Evolutionary conservation across 2,329 filamentous ascomycete genomes (phyloP).

Genomic region (Verticillium nubilum): DNA sequence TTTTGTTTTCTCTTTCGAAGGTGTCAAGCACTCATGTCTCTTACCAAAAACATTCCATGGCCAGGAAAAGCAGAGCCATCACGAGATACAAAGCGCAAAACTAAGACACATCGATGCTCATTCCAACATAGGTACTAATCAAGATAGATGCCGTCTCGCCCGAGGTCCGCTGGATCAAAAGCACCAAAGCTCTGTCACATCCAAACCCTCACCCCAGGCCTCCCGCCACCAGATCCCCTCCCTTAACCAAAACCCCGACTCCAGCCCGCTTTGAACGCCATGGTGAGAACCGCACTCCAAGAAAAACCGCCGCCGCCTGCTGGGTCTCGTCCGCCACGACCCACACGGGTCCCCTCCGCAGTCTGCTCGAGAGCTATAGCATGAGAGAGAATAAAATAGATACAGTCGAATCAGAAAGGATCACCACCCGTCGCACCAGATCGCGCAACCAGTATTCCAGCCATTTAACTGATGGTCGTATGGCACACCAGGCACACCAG

Average conservation of each 20-base stretch:
- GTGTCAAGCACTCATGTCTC: too few species aligned
- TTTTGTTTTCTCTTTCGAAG: too few species aligned
- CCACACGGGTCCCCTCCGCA: too few species aligned
- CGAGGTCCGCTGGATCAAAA: too few species aligned
- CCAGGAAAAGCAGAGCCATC: too few species aligned
- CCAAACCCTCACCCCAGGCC: not conserved
- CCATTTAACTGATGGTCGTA: slow-evolving; percentile 24
- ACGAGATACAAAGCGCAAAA: too few species aligned
- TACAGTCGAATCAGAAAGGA: not conserved
- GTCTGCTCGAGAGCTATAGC: too few species aligned
- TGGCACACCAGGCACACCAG: slow-evolving; percentile 46
- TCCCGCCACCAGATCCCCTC: not conserved
- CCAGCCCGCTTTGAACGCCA: not conserved
- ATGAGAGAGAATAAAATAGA: not conserved
- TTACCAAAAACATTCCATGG: too few species aligned
- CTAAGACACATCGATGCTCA: too few species aligned
- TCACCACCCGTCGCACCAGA: not conserved
- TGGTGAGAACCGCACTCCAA: not conserved
- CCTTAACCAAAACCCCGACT: not conserved
- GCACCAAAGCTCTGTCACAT: not conserved
- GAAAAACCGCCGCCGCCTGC: not conserved
- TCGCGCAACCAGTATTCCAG: not conserved
- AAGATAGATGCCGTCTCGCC: too few species aligned
- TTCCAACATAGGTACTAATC: too few species aligned
- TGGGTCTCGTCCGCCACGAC: not conserved